phyloP scores from a whole-genome alignment of 2,329 filamentous ascomycete species.

The Tolypocladium sp. region DNA sequence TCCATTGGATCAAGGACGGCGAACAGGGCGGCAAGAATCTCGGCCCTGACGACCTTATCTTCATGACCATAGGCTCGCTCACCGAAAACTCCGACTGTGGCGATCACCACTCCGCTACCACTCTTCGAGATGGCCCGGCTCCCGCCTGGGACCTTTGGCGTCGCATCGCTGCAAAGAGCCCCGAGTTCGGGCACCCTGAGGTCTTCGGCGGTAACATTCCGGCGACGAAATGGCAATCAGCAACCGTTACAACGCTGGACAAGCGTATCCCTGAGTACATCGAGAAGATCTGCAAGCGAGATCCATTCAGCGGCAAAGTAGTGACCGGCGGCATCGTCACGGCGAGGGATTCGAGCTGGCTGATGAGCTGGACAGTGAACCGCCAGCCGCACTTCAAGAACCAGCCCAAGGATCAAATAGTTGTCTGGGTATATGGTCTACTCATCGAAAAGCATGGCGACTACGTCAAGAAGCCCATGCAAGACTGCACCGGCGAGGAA shows the following conservation, averaged over 20 bases:
- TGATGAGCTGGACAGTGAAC: not conserved
- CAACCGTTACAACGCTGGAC: slow-evolving; percentile 17
- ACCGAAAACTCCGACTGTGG: not conserved
- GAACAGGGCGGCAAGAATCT: not conserved
- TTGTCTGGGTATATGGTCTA: not conserved
- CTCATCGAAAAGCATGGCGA: not conserved
- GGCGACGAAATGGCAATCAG: not conserved
- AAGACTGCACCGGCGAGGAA: not conserved
- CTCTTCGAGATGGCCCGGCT: not conserved
- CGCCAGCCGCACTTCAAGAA: not conserved
- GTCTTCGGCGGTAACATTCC: not conserved
- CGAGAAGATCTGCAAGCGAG: slow-evolving; percentile 10
- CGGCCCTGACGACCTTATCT: not conserved
- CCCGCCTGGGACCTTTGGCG: not conserved
- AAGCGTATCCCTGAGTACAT: slow-evolving; percentile 10
- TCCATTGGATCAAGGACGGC: not conserved
- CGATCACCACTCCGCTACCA: not conserved
- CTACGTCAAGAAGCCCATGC: not conserved
- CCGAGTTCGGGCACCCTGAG: not conserved
- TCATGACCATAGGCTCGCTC: not conserved
- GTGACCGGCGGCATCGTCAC: slow-evolving; percentile 26
- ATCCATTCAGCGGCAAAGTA: slow-evolving; percentile 19
- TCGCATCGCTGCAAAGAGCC: not conserved
- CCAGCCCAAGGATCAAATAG: not conserved
- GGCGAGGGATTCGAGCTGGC: not conserved